A percentile compares a stretch with the other conserved stretches of the same genome.
phyloP scores from a whole-genome alignment of 2,329 filamentous ascomycete species.

The Blastomyces parvus region DNA sequence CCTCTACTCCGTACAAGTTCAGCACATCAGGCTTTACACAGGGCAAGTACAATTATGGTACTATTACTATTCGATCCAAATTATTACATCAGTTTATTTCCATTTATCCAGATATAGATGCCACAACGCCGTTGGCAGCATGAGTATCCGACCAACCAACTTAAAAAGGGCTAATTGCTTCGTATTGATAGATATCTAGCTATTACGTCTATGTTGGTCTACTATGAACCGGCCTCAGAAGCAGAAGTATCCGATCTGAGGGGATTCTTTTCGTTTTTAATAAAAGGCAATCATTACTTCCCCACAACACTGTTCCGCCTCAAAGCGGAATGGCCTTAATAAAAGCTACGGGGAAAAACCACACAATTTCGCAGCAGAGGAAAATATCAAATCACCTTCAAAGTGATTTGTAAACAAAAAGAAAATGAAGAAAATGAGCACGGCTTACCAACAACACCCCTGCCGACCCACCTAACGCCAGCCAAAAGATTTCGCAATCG shows the following conservation, averaged over 20 bases:
- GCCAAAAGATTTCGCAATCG: constrained; percentile 7
- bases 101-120: background rate
- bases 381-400: constrained; percentile 12
- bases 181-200: constrained; percentile 4
- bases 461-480: constrained; percentile 11
- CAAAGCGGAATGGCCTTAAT: constrained; percentile 7
- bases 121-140: background rate
- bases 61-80: background rate
- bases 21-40: background rate
- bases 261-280: background rate
- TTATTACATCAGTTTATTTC: background rate
- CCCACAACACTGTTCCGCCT: constrained; percentile 10
- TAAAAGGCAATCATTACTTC: constrained; percentile 9
- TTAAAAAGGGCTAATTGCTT: constrained; percentile 6
- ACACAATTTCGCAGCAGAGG: constrained; percentile 6
- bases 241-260: background rate
- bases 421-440: constrained; percentile 12
- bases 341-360: constrained; percentile 10
- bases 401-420: constrained; percentile 1
- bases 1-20: background rate
- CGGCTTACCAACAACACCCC: constrained; percentile 9
- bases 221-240: background rate
- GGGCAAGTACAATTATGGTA: background rate
- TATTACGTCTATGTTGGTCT: constrained; percentile 6
- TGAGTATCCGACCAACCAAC: background rate